These are phyloP conservation scores for Spinacia oleracea DNA, from an alignment of 179 eudicot species.

Conservation along the genomic window DNA sequence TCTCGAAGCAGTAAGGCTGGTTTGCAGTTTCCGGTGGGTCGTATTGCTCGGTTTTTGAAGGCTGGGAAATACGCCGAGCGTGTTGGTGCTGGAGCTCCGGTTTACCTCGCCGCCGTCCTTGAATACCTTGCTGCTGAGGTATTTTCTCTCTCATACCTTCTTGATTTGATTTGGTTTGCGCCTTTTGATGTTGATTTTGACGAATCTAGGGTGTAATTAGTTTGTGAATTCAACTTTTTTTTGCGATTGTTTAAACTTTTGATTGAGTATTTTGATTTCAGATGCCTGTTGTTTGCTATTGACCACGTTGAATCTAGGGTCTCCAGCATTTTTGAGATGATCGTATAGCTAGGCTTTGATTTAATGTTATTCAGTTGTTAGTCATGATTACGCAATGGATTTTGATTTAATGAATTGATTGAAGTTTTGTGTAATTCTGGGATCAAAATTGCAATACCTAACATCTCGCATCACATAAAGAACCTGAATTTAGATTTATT, in stretches of 20 bases:
- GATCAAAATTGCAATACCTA: no score
- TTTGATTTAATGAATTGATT: background rate
- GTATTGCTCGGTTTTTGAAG: conserved; percentile 48
- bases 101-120: conserved; percentile 50
- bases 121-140: conserved; percentile 63
- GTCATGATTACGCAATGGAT: no score
- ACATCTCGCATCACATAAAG: no score
- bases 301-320: no score
- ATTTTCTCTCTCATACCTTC: background rate
- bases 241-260: background rate
- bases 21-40: conserved; percentile 54
- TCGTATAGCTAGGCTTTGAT: no score
- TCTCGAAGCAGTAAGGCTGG: conserved; percentile 61
- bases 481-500: background rate
- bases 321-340: no score
- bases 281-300: no score
- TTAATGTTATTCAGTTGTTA: no score
- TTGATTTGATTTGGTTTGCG: background rate
- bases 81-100: conserved; percentile 58
- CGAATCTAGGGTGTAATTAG: conserved; percentile 17
- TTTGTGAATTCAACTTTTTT: background rate
- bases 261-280: no score
- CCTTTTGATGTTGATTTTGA: background rate
- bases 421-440: background rate
- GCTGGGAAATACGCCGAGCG: conserved; percentile 58